Base-by-base conservation (phyloP, 768 basidiomycete species). In the Imleria badia region DNA sequence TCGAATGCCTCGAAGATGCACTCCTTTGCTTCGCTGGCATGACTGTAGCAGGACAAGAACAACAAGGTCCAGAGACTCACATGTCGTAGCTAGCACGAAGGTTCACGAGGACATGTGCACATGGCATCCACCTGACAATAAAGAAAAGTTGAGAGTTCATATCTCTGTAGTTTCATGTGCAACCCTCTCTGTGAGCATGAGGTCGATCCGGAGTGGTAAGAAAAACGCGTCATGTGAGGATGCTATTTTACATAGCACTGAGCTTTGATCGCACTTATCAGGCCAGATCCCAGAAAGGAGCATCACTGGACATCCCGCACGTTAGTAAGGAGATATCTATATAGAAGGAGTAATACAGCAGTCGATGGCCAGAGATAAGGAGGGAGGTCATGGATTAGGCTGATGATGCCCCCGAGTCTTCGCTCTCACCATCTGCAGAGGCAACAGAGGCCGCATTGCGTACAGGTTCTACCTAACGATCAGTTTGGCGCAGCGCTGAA, bases 341-440 rank as follows among this genome's bases (percentile, higher is more conserved):
- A 67, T 69, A 66, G 54, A 55, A 56, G 49, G 60, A 64, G 71
- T 72, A 71, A 51, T 72, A 72, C 71, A 71, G 54, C 56, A 55
- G 54, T 67, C 49, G 56, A 56, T 42, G 59, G 34, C 52, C 62
- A 63, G 60, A 61, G 61, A 67, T 61, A 68, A 61, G 59, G 52
- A 56, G 47, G 51, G 61, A 50, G 60, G 53, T 43, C 51, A 60
- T 69, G 55, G 46, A 67, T 69, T 54, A 70, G 63, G 67, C 50
- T 49, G 69, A 70, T 52, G 65, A 72, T 54, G 71, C 63, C 44
- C 69, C 69, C 45, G 69, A 70, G 54, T 70, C 69, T 59, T 89
- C 87, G 60, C 82, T 86, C 75, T 86, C 87, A 62, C 78, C 83
- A 62, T 83, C 83, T 48, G 73, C 78, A 63, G 74, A 67, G 42